A percentile compares a stretch with the other conserved stretches of the same genome.
These are phyloP conservation scores for Corymbia maculata DNA, from an alignment of 345 rosid species.

Conservation along the genomic window DNA sequence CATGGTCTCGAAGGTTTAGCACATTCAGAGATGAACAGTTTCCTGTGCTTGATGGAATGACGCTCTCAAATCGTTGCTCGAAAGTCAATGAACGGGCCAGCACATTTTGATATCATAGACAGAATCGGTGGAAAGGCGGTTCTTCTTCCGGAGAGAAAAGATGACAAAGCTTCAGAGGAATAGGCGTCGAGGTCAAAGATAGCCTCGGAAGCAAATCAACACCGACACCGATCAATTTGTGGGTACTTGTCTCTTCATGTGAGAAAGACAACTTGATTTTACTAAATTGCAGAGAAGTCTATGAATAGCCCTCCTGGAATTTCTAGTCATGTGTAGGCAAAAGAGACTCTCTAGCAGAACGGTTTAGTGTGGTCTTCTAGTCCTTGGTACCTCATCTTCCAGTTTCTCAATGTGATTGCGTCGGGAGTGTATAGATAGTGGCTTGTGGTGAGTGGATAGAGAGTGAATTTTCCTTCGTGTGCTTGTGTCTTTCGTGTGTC, in stretches of 20 bases:
- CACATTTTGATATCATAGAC: background rate
- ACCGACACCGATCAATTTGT: background rate
- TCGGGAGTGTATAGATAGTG: background rate
- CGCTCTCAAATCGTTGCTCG: background rate
- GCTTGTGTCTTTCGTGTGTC: background rate
- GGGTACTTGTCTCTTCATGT: background rate
- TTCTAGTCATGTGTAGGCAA: background rate
- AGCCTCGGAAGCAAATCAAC: background rate
- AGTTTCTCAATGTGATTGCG: background rate
- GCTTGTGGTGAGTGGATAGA: background rate
- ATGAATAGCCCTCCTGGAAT: background rate
- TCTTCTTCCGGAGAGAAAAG: rapidly evolving
- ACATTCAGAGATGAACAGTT: background rate
- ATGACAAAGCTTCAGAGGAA: background rate
- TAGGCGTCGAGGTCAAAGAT: background rate
- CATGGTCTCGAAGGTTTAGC: background rate
- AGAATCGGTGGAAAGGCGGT: background rate
- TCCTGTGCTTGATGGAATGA: background rate
- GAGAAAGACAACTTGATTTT: background rate
- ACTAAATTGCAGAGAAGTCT: background rate
- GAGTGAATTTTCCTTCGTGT: background rate
- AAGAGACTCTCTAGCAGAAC: background rate
- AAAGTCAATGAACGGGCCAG: background rate
- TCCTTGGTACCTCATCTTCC: background rate
- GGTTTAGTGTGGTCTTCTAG: background rate